These are phyloP conservation scores for Colletotrichum magnum DNA, from an alignment of 2,329 filamentous ascomycete genomes.

Conservation along the genomic window DNA sequence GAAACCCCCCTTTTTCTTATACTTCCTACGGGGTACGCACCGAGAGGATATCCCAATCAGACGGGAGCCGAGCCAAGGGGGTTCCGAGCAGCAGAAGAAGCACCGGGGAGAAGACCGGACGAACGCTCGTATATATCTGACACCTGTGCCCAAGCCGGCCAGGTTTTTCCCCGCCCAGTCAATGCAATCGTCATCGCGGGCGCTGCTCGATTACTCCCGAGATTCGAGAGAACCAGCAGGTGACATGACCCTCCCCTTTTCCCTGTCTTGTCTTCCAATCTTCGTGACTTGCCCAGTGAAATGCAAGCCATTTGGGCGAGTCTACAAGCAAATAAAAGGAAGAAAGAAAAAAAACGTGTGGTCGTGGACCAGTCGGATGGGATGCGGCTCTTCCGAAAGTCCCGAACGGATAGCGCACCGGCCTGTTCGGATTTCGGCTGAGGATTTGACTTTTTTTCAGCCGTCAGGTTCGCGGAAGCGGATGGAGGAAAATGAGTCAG, in stretches of 20 bases:
- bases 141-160: neutral
- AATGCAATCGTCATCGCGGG: neutral
- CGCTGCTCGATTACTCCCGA: too few relatives aligned
- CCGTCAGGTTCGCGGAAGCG: slow-evolving; percentile 4
- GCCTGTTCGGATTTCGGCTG: neutral
- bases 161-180: neutral
- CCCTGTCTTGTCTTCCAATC: too few relatives aligned
- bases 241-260: too few relatives aligned
- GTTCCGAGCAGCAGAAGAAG: neutral
- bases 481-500: neutral
- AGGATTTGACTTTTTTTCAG: neutral
- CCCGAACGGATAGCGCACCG: neutral
- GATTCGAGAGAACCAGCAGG: too few relatives aligned
- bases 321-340: too few relatives aligned
- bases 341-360: too few relatives aligned
- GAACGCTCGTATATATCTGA: neutral
- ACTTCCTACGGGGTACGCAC: too few relatives aligned
- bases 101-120: slow-evolving; percentile 10
- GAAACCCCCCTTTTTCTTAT: too few relatives aligned
- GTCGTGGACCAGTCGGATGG: too few relatives aligned
- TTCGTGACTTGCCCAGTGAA: neutral
- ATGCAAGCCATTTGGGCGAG: too few relatives aligned
- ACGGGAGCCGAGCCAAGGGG: neutral
- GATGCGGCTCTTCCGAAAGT: neutral
- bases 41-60: neutral